phyloP scores from a whole-genome alignment of 129 eudicot species.

The Tagetes erecta region DNA sequence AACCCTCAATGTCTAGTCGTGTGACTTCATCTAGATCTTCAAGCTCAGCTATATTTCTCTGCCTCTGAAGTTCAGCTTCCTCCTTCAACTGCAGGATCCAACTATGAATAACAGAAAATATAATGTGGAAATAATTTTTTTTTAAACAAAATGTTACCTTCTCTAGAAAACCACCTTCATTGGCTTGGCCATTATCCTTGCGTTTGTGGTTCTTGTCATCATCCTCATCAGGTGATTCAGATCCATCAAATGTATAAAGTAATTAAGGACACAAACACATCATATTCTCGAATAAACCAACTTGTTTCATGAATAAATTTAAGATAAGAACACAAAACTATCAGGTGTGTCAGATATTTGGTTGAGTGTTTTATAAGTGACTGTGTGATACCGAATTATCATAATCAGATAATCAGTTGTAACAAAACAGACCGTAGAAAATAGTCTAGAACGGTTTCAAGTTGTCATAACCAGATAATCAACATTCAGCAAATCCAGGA shows the following conservation, averaged over 20 bases:
- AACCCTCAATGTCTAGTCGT: conserved; percentile 84
- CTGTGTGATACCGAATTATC: not conserved
- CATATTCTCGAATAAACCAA: not conserved
- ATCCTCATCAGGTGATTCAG: conserved; percentile 73
- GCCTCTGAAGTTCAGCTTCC: conserved; percentile 87
- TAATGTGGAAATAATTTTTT: not conserved
- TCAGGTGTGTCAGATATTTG: not conserved
- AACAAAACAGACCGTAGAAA: not conserved
- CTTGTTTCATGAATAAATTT: not conserved
- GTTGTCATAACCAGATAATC: not conserved
- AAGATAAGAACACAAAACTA: not conserved
- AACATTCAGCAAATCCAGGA: not conserved
- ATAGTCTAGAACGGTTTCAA: not conserved
- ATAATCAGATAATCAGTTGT: not conserved
- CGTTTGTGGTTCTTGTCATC: conserved; percentile 43
- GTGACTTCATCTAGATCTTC: conserved; percentile 82
- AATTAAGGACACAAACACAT: conserved; percentile 63
- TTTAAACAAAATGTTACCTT: conserved; percentile 51
- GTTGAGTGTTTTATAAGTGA: not conserved
- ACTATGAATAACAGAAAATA: conserved; percentile 15
- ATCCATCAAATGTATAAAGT: conserved; percentile 50
- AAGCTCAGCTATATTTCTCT: conserved; percentile 78
- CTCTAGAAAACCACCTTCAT: conserved; percentile 65
- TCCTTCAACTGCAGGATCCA: conserved; percentile 61
- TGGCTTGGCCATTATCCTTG: conserved; percentile 49